Percentiles rank a stretch among this genome's conserved stretches.
These are phyloP conservation scores for Xylaria intraflava DNA, from an alignment of 495 filamentous ascomycete genomes.

Conservation along the genomic window DNA sequence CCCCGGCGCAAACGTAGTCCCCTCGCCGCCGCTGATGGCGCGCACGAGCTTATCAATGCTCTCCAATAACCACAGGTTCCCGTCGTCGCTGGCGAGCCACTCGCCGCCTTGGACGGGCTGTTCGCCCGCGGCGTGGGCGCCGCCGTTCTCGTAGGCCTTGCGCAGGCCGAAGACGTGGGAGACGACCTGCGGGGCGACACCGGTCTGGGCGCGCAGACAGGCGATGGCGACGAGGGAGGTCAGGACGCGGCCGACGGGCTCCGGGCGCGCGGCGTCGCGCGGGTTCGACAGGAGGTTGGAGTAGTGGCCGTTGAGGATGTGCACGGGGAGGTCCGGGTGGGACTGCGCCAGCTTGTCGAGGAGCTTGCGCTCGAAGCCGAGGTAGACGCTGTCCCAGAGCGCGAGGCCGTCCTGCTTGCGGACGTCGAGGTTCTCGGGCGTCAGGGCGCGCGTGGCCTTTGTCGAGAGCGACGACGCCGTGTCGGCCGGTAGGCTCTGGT, in stretches of 20 bases:
- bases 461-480: slow-evolving; percentile 41
- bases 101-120: slow-evolving; percentile 45
- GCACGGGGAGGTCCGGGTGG: slow-evolving; percentile 70
- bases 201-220: slow-evolving; percentile 65
- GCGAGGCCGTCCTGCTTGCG: slow-evolving; percentile 50
- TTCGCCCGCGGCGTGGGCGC: slow-evolving; percentile 42
- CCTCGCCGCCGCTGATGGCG: slow-evolving; percentile 51
- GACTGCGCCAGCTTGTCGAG: slow-evolving; percentile 56
- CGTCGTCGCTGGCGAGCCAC: slow-evolving; percentile 68
- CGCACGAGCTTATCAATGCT: slow-evolving; percentile 63
- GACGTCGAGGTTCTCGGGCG: slow-evolving; percentile 40
- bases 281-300: slow-evolving; percentile 64
- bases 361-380: slow-evolving; percentile 62
- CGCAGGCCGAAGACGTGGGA: slow-evolving; percentile 66
- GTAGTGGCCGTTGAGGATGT: slow-evolving; percentile 65
- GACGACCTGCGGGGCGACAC: slow-evolving; percentile 70
- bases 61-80: slow-evolving; percentile 62
- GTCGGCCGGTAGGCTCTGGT: slow-evolving; percentile 42
- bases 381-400: slow-evolving; percentile 69
- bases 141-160: slow-evolving; percentile 65
- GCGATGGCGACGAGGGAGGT: slow-evolving; percentile 65
- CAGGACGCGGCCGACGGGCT: slow-evolving; percentile 52
- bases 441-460: slow-evolving; percentile 43
- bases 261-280: slow-evolving; percentile 6
- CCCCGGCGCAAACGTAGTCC: slow-evolving; percentile 55